Conservation (phyloP, 2,329 filamentous ascomycete genomes). For the Pyrenochaeta sp. region DNA sequence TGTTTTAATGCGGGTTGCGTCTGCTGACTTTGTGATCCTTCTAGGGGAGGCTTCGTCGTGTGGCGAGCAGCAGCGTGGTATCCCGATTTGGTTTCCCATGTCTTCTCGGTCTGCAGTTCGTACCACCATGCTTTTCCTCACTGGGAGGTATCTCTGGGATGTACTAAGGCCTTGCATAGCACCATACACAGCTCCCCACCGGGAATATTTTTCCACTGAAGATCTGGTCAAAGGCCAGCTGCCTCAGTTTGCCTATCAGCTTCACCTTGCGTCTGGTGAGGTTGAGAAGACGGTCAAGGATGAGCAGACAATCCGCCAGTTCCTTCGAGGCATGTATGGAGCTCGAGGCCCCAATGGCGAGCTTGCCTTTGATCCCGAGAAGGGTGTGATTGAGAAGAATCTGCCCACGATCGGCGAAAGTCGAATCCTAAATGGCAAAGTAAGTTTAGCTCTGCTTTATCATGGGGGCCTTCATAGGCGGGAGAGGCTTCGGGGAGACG, state of each 20-base stretch:
- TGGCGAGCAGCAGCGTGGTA: constrained; percentile 76
- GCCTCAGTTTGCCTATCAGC: constrained; percentile 82
- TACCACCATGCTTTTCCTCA: constrained; percentile 39
- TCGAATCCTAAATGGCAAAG: constrained; percentile 68
- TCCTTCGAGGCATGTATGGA: constrained; percentile 76
- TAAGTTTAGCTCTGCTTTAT: constrained; percentile 38
- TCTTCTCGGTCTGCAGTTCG: constrained; percentile 77
- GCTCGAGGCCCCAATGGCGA: constrained; percentile 65
- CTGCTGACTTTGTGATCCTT: constrained; percentile 8
- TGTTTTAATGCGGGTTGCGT: background rate
- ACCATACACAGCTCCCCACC: constrained; percentile 68
- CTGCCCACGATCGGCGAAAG: constrained; percentile 65
- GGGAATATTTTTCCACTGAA: constrained; percentile 64
- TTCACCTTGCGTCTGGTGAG: constrained; percentile 76
- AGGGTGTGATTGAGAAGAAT: constrained; percentile 71
- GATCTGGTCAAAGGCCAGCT: constrained; percentile 64
- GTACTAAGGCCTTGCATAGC: constrained; percentile 1
- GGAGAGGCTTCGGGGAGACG: background rate
- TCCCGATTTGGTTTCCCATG: constrained; percentile 72
- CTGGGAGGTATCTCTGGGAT: background rate
- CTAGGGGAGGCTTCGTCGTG: constrained; percentile 75
- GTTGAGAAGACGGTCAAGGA: constrained; percentile 56
- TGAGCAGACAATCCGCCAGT: constrained; percentile 69
- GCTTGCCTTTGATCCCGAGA: constrained; percentile 63
- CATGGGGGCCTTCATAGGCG: constrained; percentile 1